Evolutionary conservation across 1,139 yeast species (phyloP).

Genomic region (Candida smagusa): DNA sequence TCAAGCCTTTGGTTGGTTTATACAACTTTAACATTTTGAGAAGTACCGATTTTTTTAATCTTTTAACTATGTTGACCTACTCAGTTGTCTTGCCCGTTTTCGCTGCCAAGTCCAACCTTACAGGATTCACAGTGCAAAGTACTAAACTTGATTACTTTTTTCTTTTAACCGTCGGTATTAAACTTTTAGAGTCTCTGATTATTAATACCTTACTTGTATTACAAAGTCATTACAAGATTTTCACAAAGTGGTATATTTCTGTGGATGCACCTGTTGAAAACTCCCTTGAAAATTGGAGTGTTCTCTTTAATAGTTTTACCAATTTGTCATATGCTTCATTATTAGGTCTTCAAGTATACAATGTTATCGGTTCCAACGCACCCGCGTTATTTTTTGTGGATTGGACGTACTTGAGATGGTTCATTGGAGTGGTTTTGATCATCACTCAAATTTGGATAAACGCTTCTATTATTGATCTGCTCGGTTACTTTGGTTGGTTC

Average conservation of each 20-base stretch:
- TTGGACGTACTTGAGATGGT: conserved; percentile 55
- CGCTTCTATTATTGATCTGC: conserved; percentile 64
- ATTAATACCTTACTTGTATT: conserved; percentile 52
- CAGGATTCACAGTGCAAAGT: conserved; percentile 3
- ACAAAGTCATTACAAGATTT: conserved; percentile 62
- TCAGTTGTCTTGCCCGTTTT: conserved; percentile 45
- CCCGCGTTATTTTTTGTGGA: conserved; percentile 25
- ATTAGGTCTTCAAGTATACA: conserved; percentile 39
- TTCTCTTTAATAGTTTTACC: conserved; percentile 56
- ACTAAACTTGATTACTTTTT: conserved; percentile 30
- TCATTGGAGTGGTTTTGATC: conserved; percentile 54
- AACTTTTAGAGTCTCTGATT: conserved; percentile 51
- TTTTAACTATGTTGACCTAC: conserved; percentile 45
- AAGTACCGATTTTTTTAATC: conserved; percentile 60
- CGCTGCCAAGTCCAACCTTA: conserved; percentile 20
- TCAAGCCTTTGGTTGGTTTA: conserved; percentile 60
- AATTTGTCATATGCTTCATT: conserved; percentile 46
- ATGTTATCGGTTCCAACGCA: conserved; percentile 18
- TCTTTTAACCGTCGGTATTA: conserved; percentile 45
- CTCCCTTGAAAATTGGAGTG: conserved; percentile 77
- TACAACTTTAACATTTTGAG: conserved; percentile 67
- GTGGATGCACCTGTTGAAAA: conserved; percentile 66
- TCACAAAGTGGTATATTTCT: conserved; percentile 65
- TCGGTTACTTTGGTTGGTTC: conserved; percentile 88
- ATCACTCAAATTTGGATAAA: conserved; percentile 72